A percentile compares a stretch with the other conserved stretches of the same genome.
Evolutionary conservation across 2,329 filamentous ascomycete genomes (phyloP).

Genomic region (Neonectria hederae): DNA sequence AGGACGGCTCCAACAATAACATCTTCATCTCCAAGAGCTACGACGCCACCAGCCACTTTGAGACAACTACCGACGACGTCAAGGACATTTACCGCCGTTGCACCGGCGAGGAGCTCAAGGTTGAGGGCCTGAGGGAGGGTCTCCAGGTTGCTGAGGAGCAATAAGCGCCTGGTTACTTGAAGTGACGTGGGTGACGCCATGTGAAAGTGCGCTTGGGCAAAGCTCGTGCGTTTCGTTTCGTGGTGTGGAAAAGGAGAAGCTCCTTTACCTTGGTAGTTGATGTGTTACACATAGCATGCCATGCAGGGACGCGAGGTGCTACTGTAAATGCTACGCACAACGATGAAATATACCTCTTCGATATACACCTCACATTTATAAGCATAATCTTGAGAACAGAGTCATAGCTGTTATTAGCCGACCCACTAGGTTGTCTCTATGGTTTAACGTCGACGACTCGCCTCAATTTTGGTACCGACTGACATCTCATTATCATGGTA

Average conservation of each 20-base stretch:
- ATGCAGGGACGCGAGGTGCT: slow-evolving; percentile 20
- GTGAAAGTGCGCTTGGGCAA: slow-evolving; percentile 20
- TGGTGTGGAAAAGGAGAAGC: slow-evolving; percentile 19
- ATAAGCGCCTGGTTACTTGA: slow-evolving; percentile 36
- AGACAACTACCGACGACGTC: slow-evolving; percentile 91
- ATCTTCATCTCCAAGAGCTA: slow-evolving; percentile 99
- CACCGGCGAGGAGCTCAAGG: slow-evolving; percentile 84
- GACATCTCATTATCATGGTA: slow-evolving; percentile 40
- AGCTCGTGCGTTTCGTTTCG: slow-evolving; percentile 9
- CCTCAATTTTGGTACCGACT: slow-evolving; percentile 25
- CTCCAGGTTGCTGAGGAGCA: slow-evolving; percentile 77
- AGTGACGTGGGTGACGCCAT: slow-evolving; percentile 13
- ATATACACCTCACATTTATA: slow-evolving; percentile 35
- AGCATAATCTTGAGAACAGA: slow-evolving; percentile 24
- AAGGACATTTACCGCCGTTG: slow-evolving; percentile 90
- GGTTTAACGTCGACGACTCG: slow-evolving; percentile 7
- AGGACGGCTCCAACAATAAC: slow-evolving; percentile 84
- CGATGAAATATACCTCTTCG: slow-evolving; percentile 44
- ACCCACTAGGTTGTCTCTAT: background rate
- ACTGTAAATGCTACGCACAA: slow-evolving; percentile 36
- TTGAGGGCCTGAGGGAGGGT: slow-evolving; percentile 86
- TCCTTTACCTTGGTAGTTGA: slow-evolving; percentile 22
- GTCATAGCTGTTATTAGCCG: background rate
- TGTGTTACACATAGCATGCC: slow-evolving; percentile 17
- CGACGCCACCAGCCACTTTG: slow-evolving; percentile 97